Evolutionary conservation across 495 filamentous ascomycete genomes (phyloP), one percentile per base, ranked within the genome.

Genomic region (Neurospora africana): DNA sequence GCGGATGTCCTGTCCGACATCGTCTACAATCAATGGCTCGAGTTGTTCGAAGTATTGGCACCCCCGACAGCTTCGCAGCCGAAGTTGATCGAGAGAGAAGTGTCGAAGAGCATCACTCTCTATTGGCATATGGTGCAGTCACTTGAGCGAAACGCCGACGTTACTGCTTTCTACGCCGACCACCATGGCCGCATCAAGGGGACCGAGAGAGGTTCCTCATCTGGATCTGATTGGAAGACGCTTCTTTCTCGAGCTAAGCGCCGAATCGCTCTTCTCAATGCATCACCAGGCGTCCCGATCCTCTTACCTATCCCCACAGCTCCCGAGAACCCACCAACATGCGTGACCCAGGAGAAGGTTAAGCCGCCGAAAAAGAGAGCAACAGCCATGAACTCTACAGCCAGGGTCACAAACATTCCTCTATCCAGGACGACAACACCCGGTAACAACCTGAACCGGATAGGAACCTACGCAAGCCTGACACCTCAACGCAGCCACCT

Each of bases 91-190:
- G 53, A 61, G 23, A 61, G 53, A 61, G 53, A 61, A 61, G 53
- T 61, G 7, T 61, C 53, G 11, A 61, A 61, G 53, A 61, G 53
- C 53, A 61, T 61, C 27, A 61, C 74, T 5, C 70, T 80, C 21
- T 80, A 78, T 69, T 75, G 74, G 77, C 75, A 79, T 38, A 72
- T 76, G 6, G 72, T 80, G 10, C 73, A 72, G n/a, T 75, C 75
- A 21, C 74, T 84, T 4, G 82, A 83, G 69, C 73, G 76, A 37
- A 84, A 82, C 41, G 71, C 75, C n/a, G 72, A 71, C 38, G 19
- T 73, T 17, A 65, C 69, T 3, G n/a, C 61, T 15, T 73, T 70
- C 44, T 41, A 70, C 5, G 68, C 36, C 4, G 19, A 43, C 6
- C 53, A 30, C 53, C 27, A 61, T 30, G 27, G 53, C 11, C 53